Base-by-base conservation (phyloP, 129 eudicot genomes). In the Logfia minima region DNA sequence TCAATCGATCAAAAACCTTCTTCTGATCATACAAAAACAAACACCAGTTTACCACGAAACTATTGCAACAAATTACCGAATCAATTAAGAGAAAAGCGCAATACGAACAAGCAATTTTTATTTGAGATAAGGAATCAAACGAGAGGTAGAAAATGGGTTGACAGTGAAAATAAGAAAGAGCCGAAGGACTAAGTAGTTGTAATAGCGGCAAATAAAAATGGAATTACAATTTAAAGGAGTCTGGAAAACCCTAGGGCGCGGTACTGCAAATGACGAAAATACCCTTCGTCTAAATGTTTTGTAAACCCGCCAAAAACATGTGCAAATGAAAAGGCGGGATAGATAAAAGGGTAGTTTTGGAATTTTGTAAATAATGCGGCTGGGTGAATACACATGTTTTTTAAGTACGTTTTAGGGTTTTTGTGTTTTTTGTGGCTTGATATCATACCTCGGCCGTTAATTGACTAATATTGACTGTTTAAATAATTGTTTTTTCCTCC, bases 161-260 rank as follows among this genome's bases (percentile, higher is more conserved):
- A 58, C 23, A 6, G 63, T 2, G 63, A 58, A 58, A 22, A 58
- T n/a, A 58, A 22, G 26, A n/a, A 58, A n/a, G 28, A 58, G 26
- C 26, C 26, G 22, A 58, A 58, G 22, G 11, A 58, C 23, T 2
- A 19, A 19, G 21, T 53, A 53, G 60, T 4, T 53, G 61, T 55
- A 55, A 41, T 48, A 58, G 63, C 63, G 63, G 63, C 63, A 58
- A 58, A 58, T n/a, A n/a, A 58, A 58, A 58, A 58, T 48, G 18
- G 55, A 48, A 11, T 48, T 48, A 58, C 62, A 56, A 56, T 58
- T 58, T 58, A n/a, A 58, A n/a, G 63, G 63, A 58, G 6, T 48
- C 55, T 48, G 17, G 55, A 11, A 56, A 58, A 58, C 63, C 63
- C 63, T n/a, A 22, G 22, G 24, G 63, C 1, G 13, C 11, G 63